A percentile compares a stretch with the other conserved stretches of the same genome.
phyloP scores from a whole-genome alignment of 768 basidiomycete species.

The Nevesoporus exiguus region DNA sequence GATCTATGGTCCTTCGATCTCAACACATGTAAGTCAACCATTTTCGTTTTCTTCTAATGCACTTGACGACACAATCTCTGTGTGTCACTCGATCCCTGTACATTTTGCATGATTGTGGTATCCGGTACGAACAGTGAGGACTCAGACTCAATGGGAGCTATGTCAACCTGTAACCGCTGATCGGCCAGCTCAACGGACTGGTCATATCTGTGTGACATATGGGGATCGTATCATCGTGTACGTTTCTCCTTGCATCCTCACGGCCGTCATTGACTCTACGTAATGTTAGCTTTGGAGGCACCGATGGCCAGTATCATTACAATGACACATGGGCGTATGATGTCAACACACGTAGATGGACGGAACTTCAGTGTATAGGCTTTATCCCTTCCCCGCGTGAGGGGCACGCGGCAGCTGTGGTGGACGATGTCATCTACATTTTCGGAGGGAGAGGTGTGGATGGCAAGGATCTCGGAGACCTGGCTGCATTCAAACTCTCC shows the following conservation, averaged over 20 bases:
- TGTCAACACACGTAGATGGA: constrained; percentile 74
- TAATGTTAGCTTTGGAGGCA: constrained; percentile 81
- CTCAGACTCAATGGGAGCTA: constrained; percentile 80
- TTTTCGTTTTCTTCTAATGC: background rate
- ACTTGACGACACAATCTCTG: constrained; percentile 1
- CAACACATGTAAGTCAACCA: constrained; percentile 68
- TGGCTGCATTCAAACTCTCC: constrained; percentile 95
- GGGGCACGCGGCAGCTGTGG: constrained; percentile 93
- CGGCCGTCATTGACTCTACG: constrained; percentile 13
- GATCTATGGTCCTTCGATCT: constrained; percentile 97
- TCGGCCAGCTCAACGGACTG: constrained; percentile 80
- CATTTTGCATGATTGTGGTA: background rate
- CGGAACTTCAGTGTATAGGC: constrained; percentile 92
- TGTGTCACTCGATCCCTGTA: background rate
- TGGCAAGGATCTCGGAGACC: constrained; percentile 90
- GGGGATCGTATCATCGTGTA: constrained; percentile 84
- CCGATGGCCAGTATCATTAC: constrained; percentile 98
- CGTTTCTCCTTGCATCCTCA: constrained; percentile 31
- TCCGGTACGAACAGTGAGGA: constrained; percentile 56
- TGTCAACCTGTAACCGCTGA: constrained; percentile 60
- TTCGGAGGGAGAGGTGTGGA: constrained; percentile 98
- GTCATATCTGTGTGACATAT: constrained; percentile 83
- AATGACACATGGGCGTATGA: constrained; percentile 99
- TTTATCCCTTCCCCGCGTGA: constrained; percentile 95
- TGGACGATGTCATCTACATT: constrained; percentile 96